Evolutionary conservation across 371 early-diverging fungal species (phyloP).

Genomic region (Haplosporangium sp.): DNA sequence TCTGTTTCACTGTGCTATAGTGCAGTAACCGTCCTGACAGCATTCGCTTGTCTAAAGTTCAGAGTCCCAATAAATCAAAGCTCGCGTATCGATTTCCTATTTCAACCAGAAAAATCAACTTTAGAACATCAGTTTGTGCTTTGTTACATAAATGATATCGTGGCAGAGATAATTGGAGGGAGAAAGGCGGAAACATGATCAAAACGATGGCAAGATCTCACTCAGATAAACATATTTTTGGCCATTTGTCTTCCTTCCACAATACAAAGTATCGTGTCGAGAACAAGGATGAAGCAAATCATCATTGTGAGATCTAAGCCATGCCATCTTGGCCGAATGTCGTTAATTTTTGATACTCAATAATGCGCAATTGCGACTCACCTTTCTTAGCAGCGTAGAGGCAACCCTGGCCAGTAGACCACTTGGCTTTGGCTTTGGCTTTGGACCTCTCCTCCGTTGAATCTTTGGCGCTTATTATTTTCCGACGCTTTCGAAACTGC

Average conservation of each 20-base stretch:
- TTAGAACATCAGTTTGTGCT: no score
- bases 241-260: slow-evolving; percentile 44
- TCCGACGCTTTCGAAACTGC: not conserved
- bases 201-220: slow-evolving; percentile 16
- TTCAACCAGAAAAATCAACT: not conserved
- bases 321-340: not conserved
- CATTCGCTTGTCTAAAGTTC: no score
- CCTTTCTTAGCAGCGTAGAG: slow-evolving; percentile 28
- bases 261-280: slow-evolving; percentile 14
- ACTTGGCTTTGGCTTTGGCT: slow-evolving; percentile 5
- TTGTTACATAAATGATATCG: no score
- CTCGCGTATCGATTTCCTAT: not conserved
- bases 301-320: slow-evolving; percentile 38
- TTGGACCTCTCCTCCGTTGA: not conserved
- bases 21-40: no score
- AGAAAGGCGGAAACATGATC: not conserved
- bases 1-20: no score
- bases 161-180: not conserved
- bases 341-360: not conserved
- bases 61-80: no score
- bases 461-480: not conserved
- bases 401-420: slow-evolving; percentile 47
- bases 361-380: not conserved
- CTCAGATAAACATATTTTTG: slow-evolving; percentile 37
- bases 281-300: slow-evolving; percentile 48